Evolutionary conservation across 2,329 filamentous ascomycete genomes (phyloP), one percentile per base, ranked within the genome.

Genomic region (Aspergillus candidus): DNA sequence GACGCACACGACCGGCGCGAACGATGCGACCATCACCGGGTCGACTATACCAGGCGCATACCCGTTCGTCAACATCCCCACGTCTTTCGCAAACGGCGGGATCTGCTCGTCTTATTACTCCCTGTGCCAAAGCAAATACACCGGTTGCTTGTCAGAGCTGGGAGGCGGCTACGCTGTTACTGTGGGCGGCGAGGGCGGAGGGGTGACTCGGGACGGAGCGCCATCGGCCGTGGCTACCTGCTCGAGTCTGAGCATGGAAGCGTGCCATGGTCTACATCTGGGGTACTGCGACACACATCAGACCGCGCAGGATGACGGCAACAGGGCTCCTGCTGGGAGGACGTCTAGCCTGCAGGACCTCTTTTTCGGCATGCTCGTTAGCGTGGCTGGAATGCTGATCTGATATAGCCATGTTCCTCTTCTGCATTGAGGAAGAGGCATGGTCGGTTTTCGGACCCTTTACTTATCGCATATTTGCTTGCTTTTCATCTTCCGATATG

Each of bases 31-130:
- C 4, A 57, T 58, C 11, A 67, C 66, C 8, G 60, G 57, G 4
- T 64, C 63, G 13, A 75, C 70, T n/a, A 65, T 77, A 13, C 57
- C 69, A 18, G 76, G 74, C 47, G 66, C 67, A 11, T 79, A 72
- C 49, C 74, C 76, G 13, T 78, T 77, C 50, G 58, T 74, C 40
- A 69, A 68, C 52, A 73, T 79, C 40, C 72, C 76, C 12, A 79
- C 76, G 2, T 71, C 71, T 45, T 78, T 78, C 57, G 58, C 64
- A 27, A 72, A 77, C 46, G 69, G 72, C 48, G 69, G 66, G 40
- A 66, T 69, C 32, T 80, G 76, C 60, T 73, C 74, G 22, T 72
- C 72, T 38, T 76, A 76, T 60, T 79, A 76, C 62, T 72, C 72
- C 30, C 64, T 65, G 44, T 79, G 76, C 47, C 69, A 75, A 55